Percentiles rank a stretch among this genome's conserved stretches.
Evolutionary conservation across 495 filamentous ascomycete species (phyloP).

Genomic region (Penicillium soppii): DNA sequence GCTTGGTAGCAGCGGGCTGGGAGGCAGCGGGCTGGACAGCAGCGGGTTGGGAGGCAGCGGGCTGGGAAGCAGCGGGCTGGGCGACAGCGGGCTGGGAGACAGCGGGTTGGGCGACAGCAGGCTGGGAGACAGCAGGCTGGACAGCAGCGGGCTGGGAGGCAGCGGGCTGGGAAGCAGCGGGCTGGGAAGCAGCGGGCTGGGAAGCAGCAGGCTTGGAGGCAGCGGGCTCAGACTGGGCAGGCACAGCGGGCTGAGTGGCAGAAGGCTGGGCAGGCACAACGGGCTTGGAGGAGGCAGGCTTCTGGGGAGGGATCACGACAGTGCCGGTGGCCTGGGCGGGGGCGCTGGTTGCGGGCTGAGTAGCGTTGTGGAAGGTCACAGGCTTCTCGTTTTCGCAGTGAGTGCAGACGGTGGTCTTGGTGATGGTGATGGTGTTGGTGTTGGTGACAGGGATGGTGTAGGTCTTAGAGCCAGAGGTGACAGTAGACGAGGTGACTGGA

Average conservation of each 20-base stretch:
- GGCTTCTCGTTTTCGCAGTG: conserved; percentile 23
- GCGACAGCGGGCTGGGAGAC: background rate
- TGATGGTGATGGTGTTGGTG: conserved; percentile 39
- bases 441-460: conserved; percentile 32
- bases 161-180: conserved; percentile 5
- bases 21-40: background rate
- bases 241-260: background rate
- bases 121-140: conserved; percentile 3
- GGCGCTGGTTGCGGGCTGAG: conserved; percentile 8
- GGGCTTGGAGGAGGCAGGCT: conserved; percentile 1
- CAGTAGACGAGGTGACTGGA: conserved; percentile 32
- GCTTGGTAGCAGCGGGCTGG: background rate
- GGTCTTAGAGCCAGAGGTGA: conserved; percentile 33
- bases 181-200: conserved; percentile 5
- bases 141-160: background rate
- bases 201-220: background rate
- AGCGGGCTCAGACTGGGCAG: background rate
- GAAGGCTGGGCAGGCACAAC: conserved; percentile 9
- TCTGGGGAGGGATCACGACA: conserved; percentile 3
- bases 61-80: conserved; percentile 5
- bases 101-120: conserved; percentile 4
- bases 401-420: conserved; percentile 31
- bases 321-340: conserved; percentile 1
- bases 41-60: conserved; percentile 3
- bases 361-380: conserved; percentile 29